phyloP scores from a whole-genome alignment of 2,329 filamentous ascomycete species.

The Bimuria novae-zelandiae region DNA sequence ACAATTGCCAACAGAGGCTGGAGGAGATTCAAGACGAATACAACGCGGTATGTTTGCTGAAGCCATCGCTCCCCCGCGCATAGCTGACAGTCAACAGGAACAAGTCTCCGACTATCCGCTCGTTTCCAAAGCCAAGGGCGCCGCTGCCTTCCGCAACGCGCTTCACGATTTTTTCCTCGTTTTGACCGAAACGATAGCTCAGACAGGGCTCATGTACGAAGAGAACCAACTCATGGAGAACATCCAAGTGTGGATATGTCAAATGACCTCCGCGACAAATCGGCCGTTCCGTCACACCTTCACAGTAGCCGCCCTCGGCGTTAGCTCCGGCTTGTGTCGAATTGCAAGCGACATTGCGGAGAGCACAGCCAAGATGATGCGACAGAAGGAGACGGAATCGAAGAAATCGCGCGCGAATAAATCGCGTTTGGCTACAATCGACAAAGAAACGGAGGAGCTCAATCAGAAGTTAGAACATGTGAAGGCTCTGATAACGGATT shows the following conservation, averaged over 20 bases:
- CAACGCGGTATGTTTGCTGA: constrained; percentile 65
- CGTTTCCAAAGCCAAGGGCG: constrained; percentile 78
- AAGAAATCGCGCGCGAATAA: constrained; percentile 78
- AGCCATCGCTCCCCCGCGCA: background rate
- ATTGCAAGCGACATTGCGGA: constrained; percentile 73
- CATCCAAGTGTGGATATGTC: constrained; percentile 84
- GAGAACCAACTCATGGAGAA: constrained; percentile 82
- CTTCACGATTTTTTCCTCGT: constrained; percentile 79
- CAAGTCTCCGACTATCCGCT: constrained; percentile 90
- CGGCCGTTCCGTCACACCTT: constrained; percentile 94
- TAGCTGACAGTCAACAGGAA: constrained; percentile 53
- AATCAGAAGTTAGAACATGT: constrained; percentile 71
- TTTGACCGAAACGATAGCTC: constrained; percentile 77
- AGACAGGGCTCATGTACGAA: constrained; percentile 79
- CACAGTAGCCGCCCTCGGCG: constrained; percentile 79
- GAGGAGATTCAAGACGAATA: constrained; percentile 87
- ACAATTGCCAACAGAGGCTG: constrained; percentile 79
- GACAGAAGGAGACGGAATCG: constrained; percentile 78
- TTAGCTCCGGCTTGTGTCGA: constrained; percentile 77
- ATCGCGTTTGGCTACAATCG: constrained; percentile 72
- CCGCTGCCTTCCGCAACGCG: constrained; percentile 75
- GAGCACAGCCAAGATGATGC: constrained; percentile 74
- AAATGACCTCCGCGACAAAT: constrained; percentile 85
- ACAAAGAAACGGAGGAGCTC: constrained; percentile 72
- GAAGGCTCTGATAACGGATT: constrained; percentile 76